Evolutionary conservation across 2,329 filamentous ascomycete species (phyloP), one percentile per base, ranked within the genome.

Genomic region (Botrytis galanthina): DNA sequence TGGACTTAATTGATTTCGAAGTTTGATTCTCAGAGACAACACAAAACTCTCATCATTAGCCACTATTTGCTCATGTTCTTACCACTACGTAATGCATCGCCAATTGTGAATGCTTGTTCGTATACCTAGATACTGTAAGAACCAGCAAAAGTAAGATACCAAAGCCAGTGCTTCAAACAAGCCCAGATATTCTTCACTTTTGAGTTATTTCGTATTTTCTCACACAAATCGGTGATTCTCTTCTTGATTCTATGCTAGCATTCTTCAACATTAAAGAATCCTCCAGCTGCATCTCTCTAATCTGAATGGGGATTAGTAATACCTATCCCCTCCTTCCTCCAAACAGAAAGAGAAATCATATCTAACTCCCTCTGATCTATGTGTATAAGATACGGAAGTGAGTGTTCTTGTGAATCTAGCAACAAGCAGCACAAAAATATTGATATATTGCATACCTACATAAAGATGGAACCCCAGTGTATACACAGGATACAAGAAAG

Each of bases 261-360:
- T 29, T 16, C 51, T 54, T 7, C 51, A 29, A 29, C 14, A 29
- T 16, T 4, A 16, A 54, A 4, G 51, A n/a, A 1, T 3, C n/a
- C 7, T 57, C 51, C 0, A 57, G n/a, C n/a, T 57, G 6, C n/a
- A 57, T 57, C 6, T 18, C 51, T 57, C 12, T 29, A 8, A 29
- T 16, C 2, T 16, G 26, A 7, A 29, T 16, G 26, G 26, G 1
- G 0, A 16, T 12, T 6, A 29, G 4, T 51, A 12, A 12, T 54
- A 54, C 26, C 6, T 29, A 2, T 0, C 29, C 4, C 51, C 14
- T 14, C 14, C 51, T 7, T 29, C n/a, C 6, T 8, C n/a, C 12
- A 16, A 18, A 8, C 6, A 57, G 51, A 29, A 29, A 5, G 6
- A 3, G 1, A 9, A 29, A 57, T 57, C 0, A 1, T 8, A 8